Percentiles rank a stretch among this genome's conserved stretches.
Evolutionary conservation across 257 asterid species (phyloP).

Genomic region (Primulina tabacum): DNA sequence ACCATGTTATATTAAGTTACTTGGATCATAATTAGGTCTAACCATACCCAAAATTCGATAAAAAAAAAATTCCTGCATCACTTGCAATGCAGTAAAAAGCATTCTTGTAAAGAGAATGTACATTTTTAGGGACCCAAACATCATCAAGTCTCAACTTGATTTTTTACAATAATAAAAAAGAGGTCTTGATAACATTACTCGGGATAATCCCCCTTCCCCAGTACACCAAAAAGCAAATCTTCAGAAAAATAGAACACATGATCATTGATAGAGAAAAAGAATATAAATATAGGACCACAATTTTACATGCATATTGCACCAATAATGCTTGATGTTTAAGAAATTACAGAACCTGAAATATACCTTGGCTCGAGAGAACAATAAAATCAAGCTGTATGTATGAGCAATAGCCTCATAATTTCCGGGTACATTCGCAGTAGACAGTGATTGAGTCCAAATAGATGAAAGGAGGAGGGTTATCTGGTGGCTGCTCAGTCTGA

Average conservation of each 20-base stretch:
- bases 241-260: no score
- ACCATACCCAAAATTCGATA: background rate
- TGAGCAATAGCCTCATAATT: slow-evolving; percentile 96
- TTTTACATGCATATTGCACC: background rate
- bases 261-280: background rate
- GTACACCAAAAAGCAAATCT: no score
- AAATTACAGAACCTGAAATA: slow-evolving; percentile 19
- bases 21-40: background rate
- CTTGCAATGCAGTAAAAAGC: background rate
- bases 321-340: background rate
- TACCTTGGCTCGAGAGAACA: slow-evolving; percentile 93
- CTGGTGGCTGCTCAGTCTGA: slow-evolving; percentile 92
- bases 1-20: background rate
- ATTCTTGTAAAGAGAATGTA: background rate
- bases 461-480: slow-evolving; percentile 76
- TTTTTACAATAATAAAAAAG: no score
- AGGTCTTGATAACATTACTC: no score
- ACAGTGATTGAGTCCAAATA: slow-evolving; percentile 76
- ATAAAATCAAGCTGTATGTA: slow-evolving; percentile 78
- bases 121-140: no score
- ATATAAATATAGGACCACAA: background rate
- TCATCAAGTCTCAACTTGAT: no score
- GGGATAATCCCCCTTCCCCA: no score
- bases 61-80: background rate
- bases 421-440: slow-evolving; percentile 82